These are phyloP conservation scores for Mimosa pudica DNA, from an alignment of 306 rosid species.

Conservation along the genomic window DNA sequence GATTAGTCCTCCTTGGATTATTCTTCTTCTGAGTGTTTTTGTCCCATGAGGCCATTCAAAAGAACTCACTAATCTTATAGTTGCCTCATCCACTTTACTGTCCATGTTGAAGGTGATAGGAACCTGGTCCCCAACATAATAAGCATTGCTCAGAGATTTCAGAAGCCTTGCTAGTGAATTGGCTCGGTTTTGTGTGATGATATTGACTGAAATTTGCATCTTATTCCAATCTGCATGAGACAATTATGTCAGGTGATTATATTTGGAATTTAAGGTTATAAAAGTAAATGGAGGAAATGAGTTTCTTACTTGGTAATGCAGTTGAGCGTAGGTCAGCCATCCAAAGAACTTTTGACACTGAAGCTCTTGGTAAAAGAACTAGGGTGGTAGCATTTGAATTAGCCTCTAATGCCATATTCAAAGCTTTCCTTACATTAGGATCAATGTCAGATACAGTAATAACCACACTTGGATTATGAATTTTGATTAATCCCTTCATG, in stretches of 20 bases:
- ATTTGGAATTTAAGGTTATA: neutral
- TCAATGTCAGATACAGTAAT: constrained; percentile 71
- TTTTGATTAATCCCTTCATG: constrained; percentile 86
- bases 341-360: constrained; percentile 83
- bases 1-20: constrained; percentile 94
- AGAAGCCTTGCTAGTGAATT: constrained; percentile 81
- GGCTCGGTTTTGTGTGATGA: constrained; percentile 84
- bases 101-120: constrained; percentile 90
- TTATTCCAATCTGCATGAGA: constrained; percentile 81
- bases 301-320: constrained; percentile 77
- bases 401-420: constrained; percentile 78
- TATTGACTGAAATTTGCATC: constrained; percentile 76
- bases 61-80: constrained; percentile 62
- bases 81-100: constrained; percentile 85
- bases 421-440: constrained; percentile 69
- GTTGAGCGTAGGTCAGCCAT: constrained; percentile 90
- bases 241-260: neutral
- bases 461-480: constrained; percentile 86
- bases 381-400: constrained; percentile 57
- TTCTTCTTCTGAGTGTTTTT: constrained; percentile 82
- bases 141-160: constrained; percentile 77
- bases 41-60: constrained; percentile 95
- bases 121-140: constrained; percentile 88
- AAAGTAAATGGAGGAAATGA: neutral
- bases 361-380: constrained; percentile 72